Evolutionary conservation across 2,329 filamentous ascomycete genomes (phyloP).

Genomic region (Epichloe gansuensis): DNA sequence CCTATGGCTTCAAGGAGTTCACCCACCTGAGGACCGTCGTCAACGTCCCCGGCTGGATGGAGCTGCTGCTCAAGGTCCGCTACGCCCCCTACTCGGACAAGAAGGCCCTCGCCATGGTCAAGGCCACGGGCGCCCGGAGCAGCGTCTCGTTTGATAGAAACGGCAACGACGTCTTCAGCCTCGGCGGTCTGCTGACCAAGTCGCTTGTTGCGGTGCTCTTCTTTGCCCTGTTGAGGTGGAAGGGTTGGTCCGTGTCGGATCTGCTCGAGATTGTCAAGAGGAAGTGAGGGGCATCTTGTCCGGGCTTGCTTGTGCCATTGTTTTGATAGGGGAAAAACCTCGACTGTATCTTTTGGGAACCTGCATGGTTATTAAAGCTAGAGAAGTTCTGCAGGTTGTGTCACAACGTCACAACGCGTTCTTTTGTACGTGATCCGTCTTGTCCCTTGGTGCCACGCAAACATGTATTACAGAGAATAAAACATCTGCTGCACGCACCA

Average conservation of each 20-base stretch:
- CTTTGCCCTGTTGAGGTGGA: conserved; percentile 4
- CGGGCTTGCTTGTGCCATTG: not conserved
- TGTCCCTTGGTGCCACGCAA: not conserved
- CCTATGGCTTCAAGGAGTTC: conserved; percentile 26
- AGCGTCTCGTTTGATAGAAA: conserved; percentile 7
- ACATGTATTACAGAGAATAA: not conserved
- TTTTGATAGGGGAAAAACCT: not conserved
- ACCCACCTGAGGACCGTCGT: conserved; percentile 15
- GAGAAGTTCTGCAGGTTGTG: too few relatives aligned
- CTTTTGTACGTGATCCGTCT: too few relatives aligned
- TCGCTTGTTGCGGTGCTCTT: conserved; percentile 3
- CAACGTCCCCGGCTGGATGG: conserved; percentile 8
- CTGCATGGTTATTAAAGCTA: too few relatives aligned
- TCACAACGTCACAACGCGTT: too few relatives aligned
- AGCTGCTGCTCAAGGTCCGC: conserved; percentile 9
- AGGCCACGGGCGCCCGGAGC: conserved; percentile 1
- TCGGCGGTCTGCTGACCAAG: conserved; percentile 4
- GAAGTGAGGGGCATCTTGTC: not conserved
- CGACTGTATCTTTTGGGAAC: too few relatives aligned
- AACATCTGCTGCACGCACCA: too few relatives aligned
- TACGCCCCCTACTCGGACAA: conserved; percentile 12
- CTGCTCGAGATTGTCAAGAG: conserved; percentile 1
- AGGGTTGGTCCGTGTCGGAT: conserved; percentile 3
- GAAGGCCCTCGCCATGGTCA: conserved; percentile 7
- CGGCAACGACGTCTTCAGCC: conserved; percentile 2